Evolutionary conservation across 2,329 filamentous ascomycete species (phyloP).

Genomic region (Neofusicoccum umdonicola): DNA sequence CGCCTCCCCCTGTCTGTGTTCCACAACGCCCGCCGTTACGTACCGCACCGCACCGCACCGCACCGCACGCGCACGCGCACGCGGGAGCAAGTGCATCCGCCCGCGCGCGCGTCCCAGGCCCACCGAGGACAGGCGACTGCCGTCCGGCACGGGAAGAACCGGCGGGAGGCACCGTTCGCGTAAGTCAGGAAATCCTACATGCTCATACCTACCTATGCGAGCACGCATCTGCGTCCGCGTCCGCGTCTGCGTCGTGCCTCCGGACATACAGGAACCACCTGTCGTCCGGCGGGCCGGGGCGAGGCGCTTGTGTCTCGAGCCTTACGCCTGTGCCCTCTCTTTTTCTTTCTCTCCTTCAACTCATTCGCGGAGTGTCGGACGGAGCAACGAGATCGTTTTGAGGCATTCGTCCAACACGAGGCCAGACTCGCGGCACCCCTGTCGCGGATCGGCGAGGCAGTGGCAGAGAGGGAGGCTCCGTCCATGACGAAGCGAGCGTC

Average conservation of each 20-base stretch:
- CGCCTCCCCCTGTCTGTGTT: not conserved
- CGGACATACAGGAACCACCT: not conserved
- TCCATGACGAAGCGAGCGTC: too few species aligned
- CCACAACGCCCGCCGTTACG: not conserved
- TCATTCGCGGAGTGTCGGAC: too few species aligned
- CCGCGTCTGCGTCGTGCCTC: not conserved
- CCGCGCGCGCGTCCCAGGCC: not conserved
- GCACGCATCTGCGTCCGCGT: too few species aligned
- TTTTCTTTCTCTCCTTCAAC: too few species aligned
- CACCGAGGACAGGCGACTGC: not conserved
- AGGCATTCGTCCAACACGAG: too few species aligned
- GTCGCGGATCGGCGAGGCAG: too few species aligned
- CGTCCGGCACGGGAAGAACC: not conserved
- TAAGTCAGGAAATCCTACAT: not conserved
- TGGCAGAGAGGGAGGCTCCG: too few species aligned
- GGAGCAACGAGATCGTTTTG: too few species aligned
- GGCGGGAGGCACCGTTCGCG: conserved; percentile 1
- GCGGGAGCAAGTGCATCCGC: not conserved
- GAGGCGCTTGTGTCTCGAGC: too few species aligned
- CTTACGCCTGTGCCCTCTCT: too few species aligned
- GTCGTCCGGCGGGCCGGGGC: not conserved
- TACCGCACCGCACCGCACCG: not conserved
- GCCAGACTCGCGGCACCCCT: too few species aligned
- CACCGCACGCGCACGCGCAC: not conserved
- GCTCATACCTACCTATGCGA: not conserved